Evolutionary conservation across 1,284 basidiomycete genomes (phyloP), one percentile per base, ranked within the genome.

Genomic region (Rhodotorula mucilaginosa): DNA sequence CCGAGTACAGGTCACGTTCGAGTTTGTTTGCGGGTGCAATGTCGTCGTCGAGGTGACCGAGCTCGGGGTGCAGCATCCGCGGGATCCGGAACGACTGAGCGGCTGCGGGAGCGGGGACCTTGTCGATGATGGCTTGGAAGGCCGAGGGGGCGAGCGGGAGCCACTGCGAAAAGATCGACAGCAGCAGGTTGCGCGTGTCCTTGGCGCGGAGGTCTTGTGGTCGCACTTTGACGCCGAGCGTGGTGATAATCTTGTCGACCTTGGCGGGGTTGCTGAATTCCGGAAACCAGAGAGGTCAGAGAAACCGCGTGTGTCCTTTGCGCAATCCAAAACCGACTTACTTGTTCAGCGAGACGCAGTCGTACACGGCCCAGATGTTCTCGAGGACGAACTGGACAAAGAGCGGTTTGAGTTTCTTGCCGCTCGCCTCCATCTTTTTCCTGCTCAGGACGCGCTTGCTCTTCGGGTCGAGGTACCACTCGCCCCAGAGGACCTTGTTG

Each of bases 311-410:
- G 26, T 13, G 49, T 15, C 1, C 48, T 8, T 5, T 34, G 58
- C 54, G 74, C 57, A 54, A 34, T 48, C 19, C 31, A 6, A 23
- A 48, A 26, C 60, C 60, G 29, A 88, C 92, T 79, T 80, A 97
- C 94, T 92, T 90, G 77, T 93, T 92, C 21, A 90, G 81, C 48
- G 90, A 82, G 21, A 94, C 88, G 44, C 90, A 90, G 78, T 96
- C 91, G 82, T 99, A 99, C 16, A 98, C 91, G 39, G 90, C 89
- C 96, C 96, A 99, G 46, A 99, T 87, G 81, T 98, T 99, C 72
- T 99, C 97, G 76, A 99, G 83, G 7, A 99, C 90, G 78, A 99
- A 97, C 82, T 98, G 95, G 7, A 98, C 97, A 80, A 99, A 99
- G 63, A 99, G 85, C n/a, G 95, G 93, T 83, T 98, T 99, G 78